These are phyloP conservation scores for Arxiozyma heterogenica DNA, from an alignment of 1,139 yeast genomes.

Conservation along the genomic window DNA sequence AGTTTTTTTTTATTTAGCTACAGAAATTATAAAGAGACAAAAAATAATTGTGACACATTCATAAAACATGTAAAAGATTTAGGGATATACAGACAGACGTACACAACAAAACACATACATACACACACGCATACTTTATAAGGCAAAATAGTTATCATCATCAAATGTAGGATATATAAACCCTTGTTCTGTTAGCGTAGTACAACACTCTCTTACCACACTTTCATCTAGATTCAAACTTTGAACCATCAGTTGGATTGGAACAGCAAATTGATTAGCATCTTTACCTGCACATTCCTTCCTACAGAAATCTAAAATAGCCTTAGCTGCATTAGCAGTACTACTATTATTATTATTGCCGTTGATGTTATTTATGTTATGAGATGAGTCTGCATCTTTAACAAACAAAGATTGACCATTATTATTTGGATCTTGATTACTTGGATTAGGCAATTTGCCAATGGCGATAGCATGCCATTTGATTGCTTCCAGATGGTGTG, in stretches of 20 bases:
- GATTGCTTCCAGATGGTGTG: slow-evolving; percentile 70
- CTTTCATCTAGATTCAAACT: slow-evolving; percentile 43
- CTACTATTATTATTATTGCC: background rate
- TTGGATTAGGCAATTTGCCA: slow-evolving; percentile 20
- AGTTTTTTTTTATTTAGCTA: no score
- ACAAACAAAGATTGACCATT: slow-evolving; percentile 40
- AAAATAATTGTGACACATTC: background rate
- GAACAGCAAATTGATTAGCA: slow-evolving; percentile 67
- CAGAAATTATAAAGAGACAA: background rate
- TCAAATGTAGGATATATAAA: slow-evolving; percentile 59
- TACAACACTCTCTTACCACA: slow-evolving; percentile 42
- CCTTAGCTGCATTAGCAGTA: slow-evolving; percentile 25
- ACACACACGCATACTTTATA: slow-evolving; percentile 20
- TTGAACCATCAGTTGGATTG: slow-evolving; percentile 51
- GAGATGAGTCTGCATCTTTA: slow-evolving; percentile 28
- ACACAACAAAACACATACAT: background rate
- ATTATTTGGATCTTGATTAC: slow-evolving; percentile 9
- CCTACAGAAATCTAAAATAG: slow-evolving; percentile 43
- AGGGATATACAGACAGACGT: no score
- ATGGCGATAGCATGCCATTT: slow-evolving; percentile 45
- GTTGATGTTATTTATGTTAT: background rate
- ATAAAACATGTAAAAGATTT: background rate
- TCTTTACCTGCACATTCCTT: slow-evolving; percentile 37
- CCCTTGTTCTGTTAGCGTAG: slow-evolving; percentile 53
- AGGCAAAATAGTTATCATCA: slow-evolving; percentile 50